These are phyloP conservation scores for Lachancea thermotolerans DNA, from an alignment of 805 yeast species.

Conservation along the genomic window DNA sequence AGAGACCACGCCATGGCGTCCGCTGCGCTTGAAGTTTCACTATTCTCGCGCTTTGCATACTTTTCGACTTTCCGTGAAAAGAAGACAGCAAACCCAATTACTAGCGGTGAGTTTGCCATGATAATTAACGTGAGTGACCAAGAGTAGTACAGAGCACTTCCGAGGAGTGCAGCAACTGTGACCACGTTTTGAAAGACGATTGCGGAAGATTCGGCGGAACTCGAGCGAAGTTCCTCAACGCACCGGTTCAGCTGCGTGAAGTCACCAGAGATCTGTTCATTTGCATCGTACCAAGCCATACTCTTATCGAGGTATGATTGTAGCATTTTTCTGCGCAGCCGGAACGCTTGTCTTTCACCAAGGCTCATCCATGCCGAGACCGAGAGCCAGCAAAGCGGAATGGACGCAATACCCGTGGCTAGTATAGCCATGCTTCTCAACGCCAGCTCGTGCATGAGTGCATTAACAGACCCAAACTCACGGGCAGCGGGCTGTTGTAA, in stretches of 20 bases:
- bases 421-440: conserved; percentile 37
- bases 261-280: conserved; percentile 52
- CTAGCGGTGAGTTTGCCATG: conserved; percentile 67
- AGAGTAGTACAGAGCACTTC: conserved; percentile 66
- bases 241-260: conserved; percentile 62
- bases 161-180: conserved; percentile 47
- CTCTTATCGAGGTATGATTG: conserved; percentile 37
- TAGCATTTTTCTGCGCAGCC: conserved; percentile 46
- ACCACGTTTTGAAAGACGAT: conserved; percentile 46
- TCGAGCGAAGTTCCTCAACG: conserved; percentile 63
- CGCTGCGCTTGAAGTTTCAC: conserved; percentile 47
- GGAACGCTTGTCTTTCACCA: conserved; percentile 63
- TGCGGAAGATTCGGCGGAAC: conserved; percentile 62
- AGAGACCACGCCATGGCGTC: conserved; percentile 66
- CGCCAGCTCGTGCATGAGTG: conserved; percentile 36
- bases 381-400: conserved; percentile 46
- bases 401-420: conserved; percentile 41
- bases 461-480: conserved; percentile 15
- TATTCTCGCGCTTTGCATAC: conserved; percentile 52
- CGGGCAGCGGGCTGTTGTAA: conserved; percentile 26
- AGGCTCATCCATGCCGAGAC: conserved; percentile 56
- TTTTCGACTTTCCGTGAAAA: conserved; percentile 48
- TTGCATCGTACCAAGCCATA: conserved; percentile 57
- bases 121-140: conserved; percentile 82
- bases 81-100: conserved; percentile 41